phyloP scores from a whole-genome alignment of 1,284 basidiomycete genomes.

The Malassezia sp. region DNA sequence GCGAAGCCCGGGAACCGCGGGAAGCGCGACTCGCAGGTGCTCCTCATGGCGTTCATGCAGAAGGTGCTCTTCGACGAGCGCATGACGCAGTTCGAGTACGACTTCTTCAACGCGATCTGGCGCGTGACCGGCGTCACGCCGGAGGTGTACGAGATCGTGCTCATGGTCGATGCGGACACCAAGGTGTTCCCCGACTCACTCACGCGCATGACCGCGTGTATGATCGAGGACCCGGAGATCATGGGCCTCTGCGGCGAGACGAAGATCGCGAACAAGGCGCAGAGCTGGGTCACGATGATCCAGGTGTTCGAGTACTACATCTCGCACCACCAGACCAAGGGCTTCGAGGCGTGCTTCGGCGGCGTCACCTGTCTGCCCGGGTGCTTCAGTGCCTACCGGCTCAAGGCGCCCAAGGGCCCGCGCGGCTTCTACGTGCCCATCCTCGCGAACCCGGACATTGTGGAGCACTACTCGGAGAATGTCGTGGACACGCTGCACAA shows the following conservation, averaged over 20 bases:
- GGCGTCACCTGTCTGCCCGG: constrained; percentile 50
- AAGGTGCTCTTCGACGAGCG: constrained; percentile 51
- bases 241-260: constrained; percentile 52
- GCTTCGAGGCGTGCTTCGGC: constrained; percentile 49
- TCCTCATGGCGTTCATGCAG: constrained; percentile 50
- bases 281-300: constrained; percentile 51
- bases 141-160: constrained; percentile 49
- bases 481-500: constrained; percentile 50
- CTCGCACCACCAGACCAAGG: constrained; percentile 77
- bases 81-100: constrained; percentile 50
- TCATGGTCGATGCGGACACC: constrained; percentile 51
- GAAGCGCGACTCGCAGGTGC: constrained; percentile 92
- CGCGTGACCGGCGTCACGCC: constrained; percentile 49
- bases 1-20: constrained; percentile 95
- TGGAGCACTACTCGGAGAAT: constrained; percentile 51
- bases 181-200: constrained; percentile 50
- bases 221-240: constrained; percentile 50
- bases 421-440: constrained; percentile 50
- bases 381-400: constrained; percentile 50
- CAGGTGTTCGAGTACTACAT: constrained; percentile 94
- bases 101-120: constrained; percentile 51
- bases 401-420: constrained; percentile 50
- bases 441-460: constrained; percentile 49
- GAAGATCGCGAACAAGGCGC: constrained; percentile 50
- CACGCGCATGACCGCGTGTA: constrained; percentile 49